phyloP scores from a whole-genome alignment of 2,329 filamentous ascomycete genomes.

The Penicillium sp. region DNA sequence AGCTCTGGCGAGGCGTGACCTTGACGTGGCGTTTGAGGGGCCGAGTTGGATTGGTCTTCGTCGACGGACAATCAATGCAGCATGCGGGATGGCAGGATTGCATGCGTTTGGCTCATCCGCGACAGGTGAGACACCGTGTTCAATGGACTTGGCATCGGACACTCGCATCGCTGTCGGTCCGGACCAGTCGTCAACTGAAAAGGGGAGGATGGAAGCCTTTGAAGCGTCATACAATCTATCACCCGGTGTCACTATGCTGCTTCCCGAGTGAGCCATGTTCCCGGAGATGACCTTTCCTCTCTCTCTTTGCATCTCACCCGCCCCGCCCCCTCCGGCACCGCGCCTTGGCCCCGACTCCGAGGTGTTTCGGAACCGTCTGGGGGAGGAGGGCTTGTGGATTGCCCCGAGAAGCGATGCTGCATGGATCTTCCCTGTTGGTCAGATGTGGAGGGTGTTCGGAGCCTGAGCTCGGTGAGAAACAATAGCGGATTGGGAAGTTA shows the following conservation, averaged over 20 bases:
- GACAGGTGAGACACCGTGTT: slow-evolving; percentile 23
- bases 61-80: slow-evolving; percentile 24
- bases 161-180: slow-evolving; percentile 20
- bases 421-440: slow-evolving; percentile 18
- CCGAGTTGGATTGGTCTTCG: slow-evolving; percentile 16
- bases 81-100: slow-evolving; percentile 27
- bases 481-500: background rate
- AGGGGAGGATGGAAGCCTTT: slow-evolving; percentile 12
- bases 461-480: slow-evolving; percentile 5
- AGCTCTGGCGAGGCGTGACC: slow-evolving; percentile 12
- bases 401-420: slow-evolving; percentile 1
- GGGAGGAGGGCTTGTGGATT: background rate
- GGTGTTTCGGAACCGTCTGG: slow-evolving; percentile 17
- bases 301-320: background rate
- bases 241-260: slow-evolving; percentile 25
- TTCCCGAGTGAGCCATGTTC: slow-evolving; percentile 19
- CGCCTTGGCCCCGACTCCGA: slow-evolving; percentile 17
- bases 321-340: too few relatives aligned
- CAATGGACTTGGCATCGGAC: slow-evolving; percentile 21
- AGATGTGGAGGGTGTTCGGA: slow-evolving; percentile 3
- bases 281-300: slow-evolving; percentile 3
- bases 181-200: slow-evolving; percentile 19
- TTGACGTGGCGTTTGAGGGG: slow-evolving; percentile 22
- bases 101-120: slow-evolving; percentile 25
- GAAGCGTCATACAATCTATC: slow-evolving; percentile 20